Evolutionary conservation across 1,284 basidiomycete species (phyloP).

Genomic region (Melampsora americana): DNA sequence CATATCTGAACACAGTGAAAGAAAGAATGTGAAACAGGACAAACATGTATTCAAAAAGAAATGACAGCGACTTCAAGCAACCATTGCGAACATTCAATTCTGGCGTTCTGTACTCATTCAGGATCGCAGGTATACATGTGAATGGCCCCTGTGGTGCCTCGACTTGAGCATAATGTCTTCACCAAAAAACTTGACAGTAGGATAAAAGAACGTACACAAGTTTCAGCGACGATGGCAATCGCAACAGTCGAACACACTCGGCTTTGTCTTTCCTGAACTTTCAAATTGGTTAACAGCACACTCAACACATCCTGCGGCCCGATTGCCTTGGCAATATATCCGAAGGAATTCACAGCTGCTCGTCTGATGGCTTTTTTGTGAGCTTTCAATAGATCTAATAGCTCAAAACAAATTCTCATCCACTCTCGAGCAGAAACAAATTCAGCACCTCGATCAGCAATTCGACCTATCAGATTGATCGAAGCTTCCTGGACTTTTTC

Average conservation of each 20-base stretch:
- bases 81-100: slow-evolving; percentile 99
- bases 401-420: slow-evolving; percentile 99
- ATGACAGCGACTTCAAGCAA: slow-evolving; percentile 95
- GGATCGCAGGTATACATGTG: slow-evolving; percentile 96
- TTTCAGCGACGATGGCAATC: slow-evolving; percentile 61
- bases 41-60: slow-evolving; percentile 93
- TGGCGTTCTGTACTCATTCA: slow-evolving; percentile 93
- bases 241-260: slow-evolving; percentile 98
- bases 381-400: slow-evolving; percentile 93
- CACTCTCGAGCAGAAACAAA: slow-evolving; percentile 91
- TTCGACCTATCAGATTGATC: slow-evolving; percentile 98
- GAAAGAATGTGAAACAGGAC: neutral
- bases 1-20: too few relatives aligned
- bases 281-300: slow-evolving; percentile 90
- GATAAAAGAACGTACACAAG: slow-evolving; percentile 38
- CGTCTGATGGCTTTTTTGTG: slow-evolving; percentile 99
- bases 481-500: slow-evolving; percentile 99
- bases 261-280: slow-evolving; percentile 97
- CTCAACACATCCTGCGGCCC: slow-evolving; percentile 98
- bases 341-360: slow-evolving; percentile 98
- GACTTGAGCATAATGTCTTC: slow-evolving; percentile 70
- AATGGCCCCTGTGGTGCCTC: slow-evolving; percentile 61
- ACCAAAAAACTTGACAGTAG: slow-evolving; percentile 61
- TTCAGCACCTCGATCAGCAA: slow-evolving; percentile 98
- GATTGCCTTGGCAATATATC: slow-evolving; percentile 98